Evolutionary conservation across 495 filamentous ascomycete species (phyloP).

Genomic region (Aspergillus bertholletiae): DNA sequence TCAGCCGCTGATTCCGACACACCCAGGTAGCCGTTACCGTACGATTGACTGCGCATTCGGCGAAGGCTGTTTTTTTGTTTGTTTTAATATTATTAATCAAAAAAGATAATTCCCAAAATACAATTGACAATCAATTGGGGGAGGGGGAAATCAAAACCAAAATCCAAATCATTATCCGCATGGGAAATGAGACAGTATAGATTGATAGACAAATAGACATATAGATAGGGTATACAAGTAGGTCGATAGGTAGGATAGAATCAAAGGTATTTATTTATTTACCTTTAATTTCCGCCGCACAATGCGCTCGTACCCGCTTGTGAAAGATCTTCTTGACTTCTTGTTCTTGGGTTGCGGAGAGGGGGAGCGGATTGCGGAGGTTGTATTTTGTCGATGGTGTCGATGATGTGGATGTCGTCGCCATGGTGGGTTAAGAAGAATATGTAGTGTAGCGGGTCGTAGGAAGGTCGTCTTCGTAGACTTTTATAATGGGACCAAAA

Average conservation of each 20-base stretch:
- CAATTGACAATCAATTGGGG: too few relatives aligned
- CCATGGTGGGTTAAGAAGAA: too few relatives aligned
- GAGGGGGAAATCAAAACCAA: too few relatives aligned
- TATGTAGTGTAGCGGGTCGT: too few relatives aligned
- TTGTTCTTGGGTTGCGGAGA: slow-evolving; percentile 85
- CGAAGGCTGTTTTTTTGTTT: too few relatives aligned
- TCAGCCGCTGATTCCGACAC: slow-evolving; percentile 70
- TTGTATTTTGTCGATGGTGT: slow-evolving; percentile 28
- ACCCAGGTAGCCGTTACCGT: slow-evolving; percentile 83
- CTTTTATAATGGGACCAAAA: too few relatives aligned
- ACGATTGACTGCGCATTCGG: slow-evolving; percentile 78
- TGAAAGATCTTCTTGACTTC: slow-evolving; percentile 90
- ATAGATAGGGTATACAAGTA: not conserved
- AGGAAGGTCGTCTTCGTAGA: too few relatives aligned
- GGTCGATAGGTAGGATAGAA: not conserved
- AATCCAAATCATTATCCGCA: too few relatives aligned
- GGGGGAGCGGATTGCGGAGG: slow-evolving; percentile 78
- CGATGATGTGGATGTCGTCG: not conserved
- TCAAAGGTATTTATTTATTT: slow-evolving; percentile 14
- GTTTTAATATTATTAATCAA: too few relatives aligned
- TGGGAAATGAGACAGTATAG: too few relatives aligned
- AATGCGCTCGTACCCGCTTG: slow-evolving; percentile 74
- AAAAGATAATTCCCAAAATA: too few relatives aligned
- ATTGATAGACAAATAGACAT: not conserved
- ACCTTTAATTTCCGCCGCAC: slow-evolving; percentile 87